Base-by-base conservation (phyloP, 2,329 filamentous ascomycete genomes). In the Trichoderma pleuroti region DNA sequence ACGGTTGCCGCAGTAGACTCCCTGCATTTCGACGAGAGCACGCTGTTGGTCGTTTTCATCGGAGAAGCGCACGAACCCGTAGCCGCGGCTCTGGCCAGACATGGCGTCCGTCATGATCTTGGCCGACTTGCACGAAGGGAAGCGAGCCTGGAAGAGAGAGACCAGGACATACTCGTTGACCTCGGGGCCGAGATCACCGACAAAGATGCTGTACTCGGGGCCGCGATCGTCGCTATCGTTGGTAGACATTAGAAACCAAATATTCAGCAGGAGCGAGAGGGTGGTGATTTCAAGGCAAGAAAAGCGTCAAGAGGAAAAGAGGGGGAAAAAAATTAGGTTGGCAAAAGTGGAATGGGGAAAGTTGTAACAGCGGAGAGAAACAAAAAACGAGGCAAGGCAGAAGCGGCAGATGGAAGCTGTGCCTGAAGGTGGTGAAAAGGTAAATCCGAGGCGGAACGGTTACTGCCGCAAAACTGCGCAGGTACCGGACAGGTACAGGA, bases 71-170 rank as follows among this genome's bases (percentile, higher is more conserved):
- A 99, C 96, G 78, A 99, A 99, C 60, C 96, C 96, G 78, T 99
- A 99, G 70, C 96, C 96, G 74, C 96, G 94, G 74, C 94, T 98
- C 88, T 98, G 95, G 76, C 96, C 96, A 74, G 92, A 97, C 83
- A 98, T 96, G 72, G 96, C 95, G 79, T 99, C 96, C 72, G 95
- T 97, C 96, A 99, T 99, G 83, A 99, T 99, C 88, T 99, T 99
- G 78, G 96, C 96, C 46, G 94, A 97, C 86, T 98, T 98, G 92
- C 95, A 98, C 10, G 94, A 97, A 0, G 92, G 92, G 86, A 97
- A 99, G 73, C 95, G 93, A 79, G 91, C 92, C 84, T 98, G 95
- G 88, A 99, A 99, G 64, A 99, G 91, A 30, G 94, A 97, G 68
- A 98, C 95, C 72, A 99, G 87, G 71, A 98, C 95, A 78, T 97